phyloP scores from a whole-genome alignment of 108 stramenopile species.

The Fragilaria radians region DNA sequence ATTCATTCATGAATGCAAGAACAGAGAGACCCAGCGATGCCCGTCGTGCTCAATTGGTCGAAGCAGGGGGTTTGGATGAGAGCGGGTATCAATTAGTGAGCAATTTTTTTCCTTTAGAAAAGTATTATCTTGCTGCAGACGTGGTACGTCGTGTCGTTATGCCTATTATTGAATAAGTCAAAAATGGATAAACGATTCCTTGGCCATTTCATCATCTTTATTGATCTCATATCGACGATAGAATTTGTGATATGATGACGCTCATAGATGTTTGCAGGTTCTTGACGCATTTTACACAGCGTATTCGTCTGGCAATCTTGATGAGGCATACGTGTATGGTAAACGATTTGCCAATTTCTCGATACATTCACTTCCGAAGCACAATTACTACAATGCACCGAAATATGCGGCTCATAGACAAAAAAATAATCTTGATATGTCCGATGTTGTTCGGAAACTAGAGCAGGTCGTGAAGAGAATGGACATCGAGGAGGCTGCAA shows the following conservation, averaged over 20 bases:
- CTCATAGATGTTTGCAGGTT: conserved; percentile 7
- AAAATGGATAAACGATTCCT: neutral
- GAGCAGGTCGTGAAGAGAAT: conserved; percentile 66
- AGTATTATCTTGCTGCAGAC: conserved; percentile 72
- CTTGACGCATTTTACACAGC: conserved; percentile 24
- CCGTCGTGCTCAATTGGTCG: conserved; percentile 4
- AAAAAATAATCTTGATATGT: conserved; percentile 44
- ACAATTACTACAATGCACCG: conserved; percentile 59
- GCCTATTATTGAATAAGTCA: neutral
- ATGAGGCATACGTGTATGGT: conserved; percentile 77
- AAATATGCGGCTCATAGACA: conserved; percentile 21
- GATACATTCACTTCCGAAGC: conserved; percentile 51
- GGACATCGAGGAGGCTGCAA: conserved; percentile 62
- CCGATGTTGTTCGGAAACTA: conserved; percentile 50
- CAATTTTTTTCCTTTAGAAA: conserved; percentile 64
- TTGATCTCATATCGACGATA: conserved; percentile 22
- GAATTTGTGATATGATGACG: neutral
- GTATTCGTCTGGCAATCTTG: conserved; percentile 31
- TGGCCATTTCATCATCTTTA: conserved; percentile 1
- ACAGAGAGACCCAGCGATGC: conserved; percentile 7
- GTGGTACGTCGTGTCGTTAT: conserved; percentile 26
- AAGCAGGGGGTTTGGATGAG: conserved; percentile 1
- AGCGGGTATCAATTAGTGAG: conserved; percentile 27
- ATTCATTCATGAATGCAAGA: neutral
- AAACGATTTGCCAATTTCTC: conserved; percentile 69